phyloP scores from a whole-genome alignment of 176 grass and related monocot species.

The Raddia distichophylla region DNA sequence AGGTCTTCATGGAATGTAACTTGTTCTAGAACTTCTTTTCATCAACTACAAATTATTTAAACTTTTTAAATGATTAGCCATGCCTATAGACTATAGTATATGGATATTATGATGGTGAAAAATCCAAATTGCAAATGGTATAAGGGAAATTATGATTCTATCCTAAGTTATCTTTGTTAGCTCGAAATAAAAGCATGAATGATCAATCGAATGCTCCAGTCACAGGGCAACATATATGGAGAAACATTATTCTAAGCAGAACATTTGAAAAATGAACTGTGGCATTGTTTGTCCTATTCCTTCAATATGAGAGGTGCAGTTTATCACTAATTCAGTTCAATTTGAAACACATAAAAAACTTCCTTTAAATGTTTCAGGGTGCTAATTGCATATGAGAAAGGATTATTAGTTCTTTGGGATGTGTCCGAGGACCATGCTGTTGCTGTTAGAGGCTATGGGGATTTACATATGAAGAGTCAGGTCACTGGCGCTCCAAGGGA shows the following conservation, averaged over 20 bases:
- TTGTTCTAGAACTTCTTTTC: slow-evolving; percentile 8
- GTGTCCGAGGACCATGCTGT: slow-evolving; percentile 58
- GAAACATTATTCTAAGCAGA: neutral
- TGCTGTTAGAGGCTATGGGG: slow-evolving; percentile 57
- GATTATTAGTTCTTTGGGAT: slow-evolving; percentile 93
- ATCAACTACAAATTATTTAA: neutral
- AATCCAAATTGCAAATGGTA: slow-evolving; percentile 4
- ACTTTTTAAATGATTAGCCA: neutral
- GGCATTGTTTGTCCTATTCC: slow-evolving; percentile 29
- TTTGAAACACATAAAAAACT: slow-evolving; percentile 20
- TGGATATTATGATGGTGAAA: slow-evolving; percentile 15
- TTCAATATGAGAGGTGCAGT: slow-evolving; percentile 14
- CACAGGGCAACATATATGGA: neutral
- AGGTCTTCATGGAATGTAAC: slow-evolving; percentile 22
- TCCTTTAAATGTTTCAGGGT: slow-evolving; percentile 61
- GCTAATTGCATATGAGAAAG: slow-evolving; percentile 87
- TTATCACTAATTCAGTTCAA: slow-evolving; percentile 30
- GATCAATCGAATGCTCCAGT: neutral
- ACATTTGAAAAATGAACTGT: slow-evolving; percentile 20
- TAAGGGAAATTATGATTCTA: slow-evolving; percentile 23
- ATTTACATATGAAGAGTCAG: slow-evolving; percentile 62
- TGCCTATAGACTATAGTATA: neutral
- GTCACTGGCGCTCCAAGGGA: slow-evolving; percentile 33
- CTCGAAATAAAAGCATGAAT: neutral
- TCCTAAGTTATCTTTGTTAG: slow-evolving; percentile 26